Conservation (phyloP, 176 grass and related monocot genomes). For the Pontederia paniculata region DNA sequence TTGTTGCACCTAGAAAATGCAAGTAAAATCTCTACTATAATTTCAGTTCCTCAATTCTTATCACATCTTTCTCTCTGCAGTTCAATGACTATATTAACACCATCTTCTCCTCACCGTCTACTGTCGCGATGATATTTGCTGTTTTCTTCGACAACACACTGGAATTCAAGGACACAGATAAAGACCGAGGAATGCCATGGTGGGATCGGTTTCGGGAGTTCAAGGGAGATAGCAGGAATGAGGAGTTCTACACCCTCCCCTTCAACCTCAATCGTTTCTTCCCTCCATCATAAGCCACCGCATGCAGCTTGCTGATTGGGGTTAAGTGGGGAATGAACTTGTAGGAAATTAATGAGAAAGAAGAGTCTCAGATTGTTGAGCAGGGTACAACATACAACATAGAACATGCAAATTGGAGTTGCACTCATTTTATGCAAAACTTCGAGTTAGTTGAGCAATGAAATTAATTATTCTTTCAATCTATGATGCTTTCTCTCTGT, state of each 20-base stretch:
- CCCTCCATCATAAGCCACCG: slow-evolving; percentile 42
- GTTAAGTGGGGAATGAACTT: no score
- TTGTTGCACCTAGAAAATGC: background rate
- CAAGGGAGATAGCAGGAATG: slow-evolving; percentile 85
- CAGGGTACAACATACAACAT: no score
- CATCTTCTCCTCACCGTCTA: slow-evolving; percentile 87
- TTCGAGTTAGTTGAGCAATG: no score
- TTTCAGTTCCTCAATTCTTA: no score
- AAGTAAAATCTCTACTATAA: no score
- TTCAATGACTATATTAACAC: slow-evolving; percentile 99
- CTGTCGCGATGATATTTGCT: slow-evolving; percentile 60
- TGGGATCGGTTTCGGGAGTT: slow-evolving; percentile 76
- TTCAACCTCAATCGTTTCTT: slow-evolving; percentile 98
- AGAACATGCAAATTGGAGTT: no score
- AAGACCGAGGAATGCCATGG: slow-evolving; percentile 88
- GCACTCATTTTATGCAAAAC: no score
- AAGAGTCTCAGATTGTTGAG: no score
- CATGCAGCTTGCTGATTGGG: no score
- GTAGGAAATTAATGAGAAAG: no score
- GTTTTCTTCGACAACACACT: slow-evolving; percentile 92
- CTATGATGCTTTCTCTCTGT: no score
- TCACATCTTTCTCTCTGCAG: slow-evolving; percentile 26
- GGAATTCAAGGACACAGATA: slow-evolving; percentile 51
- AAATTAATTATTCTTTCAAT: no score
- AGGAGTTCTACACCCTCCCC: slow-evolving; percentile 90